phyloP scores from a whole-genome alignment of 805 yeast genomes.

The Saccharomycopsis javanensis region DNA sequence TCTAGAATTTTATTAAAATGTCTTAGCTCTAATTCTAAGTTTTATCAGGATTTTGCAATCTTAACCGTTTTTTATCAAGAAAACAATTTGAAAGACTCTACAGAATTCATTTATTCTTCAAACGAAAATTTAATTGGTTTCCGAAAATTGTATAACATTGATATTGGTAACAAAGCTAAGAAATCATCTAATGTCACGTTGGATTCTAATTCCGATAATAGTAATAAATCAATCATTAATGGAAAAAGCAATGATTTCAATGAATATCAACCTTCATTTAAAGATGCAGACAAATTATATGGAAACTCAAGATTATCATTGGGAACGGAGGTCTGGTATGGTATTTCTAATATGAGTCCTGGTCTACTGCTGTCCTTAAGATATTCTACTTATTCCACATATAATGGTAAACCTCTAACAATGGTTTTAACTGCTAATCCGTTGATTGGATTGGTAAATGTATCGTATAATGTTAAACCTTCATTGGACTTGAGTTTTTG shows the following conservation, averaged over 20 bases:
- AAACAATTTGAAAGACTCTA: slow-evolving; percentile 50
- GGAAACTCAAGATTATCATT: slow-evolving; percentile 58
- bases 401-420: slow-evolving; percentile 83
- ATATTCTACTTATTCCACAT: slow-evolving; percentile 75
- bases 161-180: slow-evolving; percentile 18
- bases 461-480: slow-evolving; percentile 80
- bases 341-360: slow-evolving; percentile 73
- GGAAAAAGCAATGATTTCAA: not conserved
- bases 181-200: not conserved
- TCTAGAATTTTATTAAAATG: slow-evolving; percentile 67
- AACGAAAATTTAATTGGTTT: slow-evolving; percentile 79
- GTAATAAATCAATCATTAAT: not conserved
- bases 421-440: slow-evolving; percentile 85
- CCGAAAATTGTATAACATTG: slow-evolving; percentile 62
- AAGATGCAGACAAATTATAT: slow-evolving; percentile 26
- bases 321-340: slow-evolving; percentile 88
- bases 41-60: slow-evolving; percentile 42
- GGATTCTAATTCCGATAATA: not conserved
- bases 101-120: slow-evolving; percentile 73
- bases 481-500: slow-evolving; percentile 66
- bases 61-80: slow-evolving; percentile 65
- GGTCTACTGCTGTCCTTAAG: slow-evolving; percentile 81
- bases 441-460: slow-evolving; percentile 76
- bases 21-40: slow-evolving; percentile 47
- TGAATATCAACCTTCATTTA: not conserved